These are phyloP conservation scores for Coffea canephora DNA, from an alignment of 257 asterid genomes.

Conservation along the genomic window DNA sequence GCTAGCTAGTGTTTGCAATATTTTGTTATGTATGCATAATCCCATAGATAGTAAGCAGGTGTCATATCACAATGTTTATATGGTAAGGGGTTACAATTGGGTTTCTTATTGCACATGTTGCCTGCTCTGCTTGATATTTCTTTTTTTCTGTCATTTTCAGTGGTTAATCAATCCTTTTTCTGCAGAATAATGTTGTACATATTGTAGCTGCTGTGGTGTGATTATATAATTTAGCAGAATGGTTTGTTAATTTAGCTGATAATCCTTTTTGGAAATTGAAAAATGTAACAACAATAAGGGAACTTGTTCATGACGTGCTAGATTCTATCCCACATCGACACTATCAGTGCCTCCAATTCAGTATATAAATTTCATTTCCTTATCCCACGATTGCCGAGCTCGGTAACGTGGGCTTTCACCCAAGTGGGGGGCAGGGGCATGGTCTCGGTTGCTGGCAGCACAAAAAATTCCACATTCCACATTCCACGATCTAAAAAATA, in stretches of 20 bases:
- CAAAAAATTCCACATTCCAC: neutral
- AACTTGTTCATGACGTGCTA: neutral
- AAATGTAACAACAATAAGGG: neutral
- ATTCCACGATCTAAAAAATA: no score
- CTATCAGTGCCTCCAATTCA: neutral
- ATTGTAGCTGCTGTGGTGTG: neutral
- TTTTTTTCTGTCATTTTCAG: neutral
- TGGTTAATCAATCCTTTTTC: neutral
- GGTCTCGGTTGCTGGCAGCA: neutral
- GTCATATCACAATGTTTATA: no score
- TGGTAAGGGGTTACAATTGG: no score
- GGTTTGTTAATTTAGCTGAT: neutral
- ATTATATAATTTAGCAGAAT: neutral
- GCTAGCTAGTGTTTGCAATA: no score
- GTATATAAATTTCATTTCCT: neutral
- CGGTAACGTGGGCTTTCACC: neutral
- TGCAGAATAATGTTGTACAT: neutral
- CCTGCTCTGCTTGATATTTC: no score
- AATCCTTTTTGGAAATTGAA: neutral
- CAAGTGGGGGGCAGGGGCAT: constrained; percentile 8
- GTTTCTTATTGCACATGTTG: no score
- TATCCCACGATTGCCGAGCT: neutral
- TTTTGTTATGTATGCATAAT: no score
- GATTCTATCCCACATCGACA: neutral
- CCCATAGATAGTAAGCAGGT: no score